Evolutionary conservation across 2,329 filamentous ascomycete species (phyloP).

Genomic region (Capronia epimyces): DNA sequence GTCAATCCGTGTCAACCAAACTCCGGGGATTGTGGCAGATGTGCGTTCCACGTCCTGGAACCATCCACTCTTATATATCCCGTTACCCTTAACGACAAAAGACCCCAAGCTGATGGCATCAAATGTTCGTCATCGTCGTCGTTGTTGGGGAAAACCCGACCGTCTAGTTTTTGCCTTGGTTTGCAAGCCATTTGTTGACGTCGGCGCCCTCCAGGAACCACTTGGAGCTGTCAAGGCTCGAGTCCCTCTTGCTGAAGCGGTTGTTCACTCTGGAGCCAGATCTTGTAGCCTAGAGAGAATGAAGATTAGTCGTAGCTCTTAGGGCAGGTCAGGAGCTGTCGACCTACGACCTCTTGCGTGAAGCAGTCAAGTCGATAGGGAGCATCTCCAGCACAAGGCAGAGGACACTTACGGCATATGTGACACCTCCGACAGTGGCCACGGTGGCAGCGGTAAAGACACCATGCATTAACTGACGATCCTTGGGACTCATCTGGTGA

Average conservation of each 20-base stretch:
- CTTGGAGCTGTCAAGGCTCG: conserved; percentile 21
- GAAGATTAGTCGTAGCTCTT: conserved; percentile 4
- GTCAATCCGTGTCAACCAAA: not conserved
- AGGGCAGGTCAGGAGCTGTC: not conserved
- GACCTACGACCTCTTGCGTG: conserved; percentile 5
- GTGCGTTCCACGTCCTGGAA: no score
- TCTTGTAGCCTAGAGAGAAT: conserved; percentile 14
- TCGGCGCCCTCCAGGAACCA: conserved; percentile 22
- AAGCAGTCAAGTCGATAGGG: conserved; percentile 15
- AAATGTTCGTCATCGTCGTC: not conserved
- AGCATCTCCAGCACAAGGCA: conserved; percentile 15
- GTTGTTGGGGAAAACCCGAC: no score
- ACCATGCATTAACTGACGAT: conserved; percentile 14
- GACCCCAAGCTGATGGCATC: no score
- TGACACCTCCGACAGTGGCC: conserved; percentile 13
- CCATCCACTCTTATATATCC: not conserved
- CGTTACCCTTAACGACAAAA: not conserved
- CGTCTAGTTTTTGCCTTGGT: not conserved
- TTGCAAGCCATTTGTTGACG: conserved; percentile 8
- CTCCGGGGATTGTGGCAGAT: not conserved
- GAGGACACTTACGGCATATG: conserved; percentile 23
- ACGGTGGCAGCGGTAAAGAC: conserved; percentile 16
- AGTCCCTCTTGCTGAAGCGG: conserved; percentile 17
- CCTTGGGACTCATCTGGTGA: conserved; percentile 7
- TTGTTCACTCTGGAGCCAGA: conserved; percentile 18